Evolutionary conservation across 768 basidiomycete genomes (phyloP).

Genomic region (Pisolithus microcarpus): DNA sequence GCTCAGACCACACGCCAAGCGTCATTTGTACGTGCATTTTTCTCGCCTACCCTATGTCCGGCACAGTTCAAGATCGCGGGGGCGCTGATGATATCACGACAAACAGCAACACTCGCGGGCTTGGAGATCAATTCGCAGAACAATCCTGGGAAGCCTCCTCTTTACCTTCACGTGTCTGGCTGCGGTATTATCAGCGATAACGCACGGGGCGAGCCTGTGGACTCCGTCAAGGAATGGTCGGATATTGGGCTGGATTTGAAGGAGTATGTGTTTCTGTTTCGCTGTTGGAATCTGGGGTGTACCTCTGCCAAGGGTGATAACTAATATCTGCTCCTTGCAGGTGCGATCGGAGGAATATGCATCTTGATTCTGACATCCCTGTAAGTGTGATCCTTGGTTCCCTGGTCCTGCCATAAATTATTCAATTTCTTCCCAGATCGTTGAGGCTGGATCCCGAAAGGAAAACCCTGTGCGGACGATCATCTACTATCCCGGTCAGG

Average conservation of each 20-base stretch:
- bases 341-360: slow-evolving; percentile 24
- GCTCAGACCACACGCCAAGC: slow-evolving; percentile 32
- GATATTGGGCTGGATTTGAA: slow-evolving; percentile 33
- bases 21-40: slow-evolving; percentile 23
- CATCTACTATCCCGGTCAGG: slow-evolving; percentile 33
- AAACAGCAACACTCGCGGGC: slow-evolving; percentile 32
- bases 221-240: slow-evolving; percentile 27
- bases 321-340: slow-evolving; percentile 7
- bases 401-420: neutral
- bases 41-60: no score
- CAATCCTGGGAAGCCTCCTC: slow-evolving; percentile 31
- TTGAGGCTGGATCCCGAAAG: slow-evolving; percentile 34
- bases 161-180: slow-evolving; percentile 41
- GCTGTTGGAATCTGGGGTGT: neutral
- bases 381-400: slow-evolving; percentile 8
- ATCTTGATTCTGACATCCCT: slow-evolving; percentile 28
- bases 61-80: no score
- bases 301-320: neutral
- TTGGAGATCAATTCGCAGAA: slow-evolving; percentile 31
- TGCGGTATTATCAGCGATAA: slow-evolving; percentile 35
- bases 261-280: slow-evolving; percentile 11
- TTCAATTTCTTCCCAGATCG: slow-evolving; percentile 20
- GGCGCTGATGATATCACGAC: neutral
- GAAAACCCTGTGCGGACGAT: slow-evolving; percentile 38
- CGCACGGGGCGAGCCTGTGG: slow-evolving; percentile 31